phyloP scores from a whole-genome alignment of 2,329 filamentous ascomycete genomes.

The Trichophyton mentagrophytes region DNA sequence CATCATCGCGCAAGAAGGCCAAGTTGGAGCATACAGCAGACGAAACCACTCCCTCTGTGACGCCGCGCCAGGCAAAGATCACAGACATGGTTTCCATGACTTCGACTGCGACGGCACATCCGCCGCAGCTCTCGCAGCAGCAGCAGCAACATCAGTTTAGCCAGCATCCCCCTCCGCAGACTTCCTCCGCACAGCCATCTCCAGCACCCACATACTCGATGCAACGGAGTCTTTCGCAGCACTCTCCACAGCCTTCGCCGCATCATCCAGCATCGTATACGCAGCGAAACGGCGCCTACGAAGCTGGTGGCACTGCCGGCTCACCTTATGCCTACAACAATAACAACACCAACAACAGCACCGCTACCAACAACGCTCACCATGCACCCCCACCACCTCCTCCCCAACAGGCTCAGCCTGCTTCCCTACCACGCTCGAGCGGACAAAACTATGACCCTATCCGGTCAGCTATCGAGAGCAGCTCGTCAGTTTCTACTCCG shows the following conservation, averaged over 20 bases:
- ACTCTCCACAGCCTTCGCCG: conserved; percentile 6
- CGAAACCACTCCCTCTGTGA: conserved; percentile 13
- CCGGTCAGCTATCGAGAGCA: conserved; percentile 46
- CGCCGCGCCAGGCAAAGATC: conserved; percentile 28
- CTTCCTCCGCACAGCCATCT: conserved; percentile 10
- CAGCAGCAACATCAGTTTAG: neutral
- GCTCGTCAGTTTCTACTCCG: conserved; percentile 27
- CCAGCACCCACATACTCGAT: neutral
- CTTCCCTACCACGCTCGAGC: conserved; percentile 45
- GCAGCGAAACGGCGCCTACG: neutral
- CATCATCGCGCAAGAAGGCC: conserved; percentile 36
- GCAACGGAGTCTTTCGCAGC: conserved; percentile 8
- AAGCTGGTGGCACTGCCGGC: neutral
- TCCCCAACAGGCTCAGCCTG: conserved; percentile 20
- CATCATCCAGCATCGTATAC: conserved; percentile 9
- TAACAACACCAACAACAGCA: conserved; percentile 13
- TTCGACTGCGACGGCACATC: conserved; percentile 10
- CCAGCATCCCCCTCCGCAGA: neutral
- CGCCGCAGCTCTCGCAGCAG: neutral
- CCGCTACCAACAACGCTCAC: conserved; percentile 2
- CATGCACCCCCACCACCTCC: conserved; percentile 1
- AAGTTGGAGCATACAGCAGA: conserved; percentile 28
- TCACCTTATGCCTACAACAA: neutral
- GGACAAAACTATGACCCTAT: conserved; percentile 86
- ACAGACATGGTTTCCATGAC: conserved; percentile 26